Percentiles rank a stretch among this genome's conserved stretches.
Conservation (phyloP, 2,329 filamentous ascomycete species). For the Dendrostoma leiphaemia region DNA sequence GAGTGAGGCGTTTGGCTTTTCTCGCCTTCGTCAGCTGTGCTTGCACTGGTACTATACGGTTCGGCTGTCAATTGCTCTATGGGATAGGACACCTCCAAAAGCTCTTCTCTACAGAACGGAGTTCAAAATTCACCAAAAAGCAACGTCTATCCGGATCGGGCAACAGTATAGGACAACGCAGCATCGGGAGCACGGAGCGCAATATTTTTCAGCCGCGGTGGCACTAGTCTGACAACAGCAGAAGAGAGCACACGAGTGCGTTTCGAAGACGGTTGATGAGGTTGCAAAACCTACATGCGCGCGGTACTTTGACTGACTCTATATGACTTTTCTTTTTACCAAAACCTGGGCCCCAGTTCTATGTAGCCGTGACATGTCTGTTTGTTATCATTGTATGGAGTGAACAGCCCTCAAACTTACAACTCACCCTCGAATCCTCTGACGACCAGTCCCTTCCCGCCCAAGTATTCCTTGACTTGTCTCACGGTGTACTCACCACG, state of each 20-base stretch:
- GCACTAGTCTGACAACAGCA: background rate
- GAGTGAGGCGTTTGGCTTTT: background rate
- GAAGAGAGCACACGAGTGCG: background rate
- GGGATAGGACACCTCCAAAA: background rate
- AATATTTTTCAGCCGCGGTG: slow-evolving; percentile 6
- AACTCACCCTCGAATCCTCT: slow-evolving; percentile 68
- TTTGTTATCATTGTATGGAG: background rate
- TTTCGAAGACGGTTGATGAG: background rate
- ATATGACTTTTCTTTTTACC: slow-evolving; percentile 14
- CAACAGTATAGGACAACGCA: slow-evolving; percentile 8
- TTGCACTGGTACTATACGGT: background rate
- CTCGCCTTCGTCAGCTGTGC: background rate
- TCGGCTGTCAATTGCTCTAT: background rate
- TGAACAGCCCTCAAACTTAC: too few species aligned
- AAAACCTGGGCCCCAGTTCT: background rate
- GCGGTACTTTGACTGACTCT: slow-evolving; percentile 7
- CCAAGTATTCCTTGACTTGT: slow-evolving; percentile 85
- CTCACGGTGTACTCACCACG: slow-evolving; percentile 90
- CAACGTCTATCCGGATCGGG: slow-evolving; percentile 1
- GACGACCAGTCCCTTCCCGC: slow-evolving; percentile 70
- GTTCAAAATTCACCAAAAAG: background rate
- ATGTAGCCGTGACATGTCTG: background rate
- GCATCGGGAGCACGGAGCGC: slow-evolving; percentile 16
- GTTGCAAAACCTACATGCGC: slow-evolving; percentile 7
- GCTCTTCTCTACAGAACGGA: background rate